These are phyloP conservation scores for Gymnopilus junonius DNA, from an alignment of 768 basidiomycete genomes.

Conservation along the genomic window DNA sequence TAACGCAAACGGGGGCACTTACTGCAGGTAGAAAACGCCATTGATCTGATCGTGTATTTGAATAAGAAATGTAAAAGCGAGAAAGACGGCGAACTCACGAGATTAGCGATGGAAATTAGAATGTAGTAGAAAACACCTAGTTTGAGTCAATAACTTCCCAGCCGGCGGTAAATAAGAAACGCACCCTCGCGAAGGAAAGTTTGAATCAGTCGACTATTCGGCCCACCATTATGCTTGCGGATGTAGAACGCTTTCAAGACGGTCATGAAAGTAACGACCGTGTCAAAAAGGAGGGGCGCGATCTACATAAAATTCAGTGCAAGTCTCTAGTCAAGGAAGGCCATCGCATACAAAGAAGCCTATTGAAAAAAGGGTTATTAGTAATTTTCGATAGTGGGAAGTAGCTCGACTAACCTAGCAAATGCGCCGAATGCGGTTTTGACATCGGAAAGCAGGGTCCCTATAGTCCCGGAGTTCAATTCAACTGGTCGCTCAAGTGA, in stretches of 20 bases:
- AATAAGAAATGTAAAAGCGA: background rate
- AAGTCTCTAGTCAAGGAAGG: background rate
- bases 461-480: slow-evolving; percentile 25
- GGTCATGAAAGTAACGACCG: slow-evolving; percentile 80
- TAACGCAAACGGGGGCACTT: slow-evolving; percentile 25
- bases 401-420: slow-evolving; percentile 66
- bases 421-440: slow-evolving; percentile 81
- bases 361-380: slow-evolving; percentile 23
- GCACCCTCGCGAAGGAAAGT: slow-evolving; percentile 83
- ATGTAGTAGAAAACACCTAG: slow-evolving; percentile 84
- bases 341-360: slow-evolving; percentile 58
- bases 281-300: slow-evolving; percentile 81
- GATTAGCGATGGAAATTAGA: slow-evolving; percentile 84
- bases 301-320: slow-evolving; percentile 49
- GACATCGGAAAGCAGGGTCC: slow-evolving; percentile 85
- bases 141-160: slow-evolving; percentile 1
- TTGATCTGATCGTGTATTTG: slow-evolving; percentile 51
- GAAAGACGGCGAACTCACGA: slow-evolving; percentile 40
- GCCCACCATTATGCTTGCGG: slow-evolving; percentile 73
- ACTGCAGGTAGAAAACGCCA: slow-evolving; percentile 89
- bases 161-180: slow-evolving; percentile 7
- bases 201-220: slow-evolving; percentile 80
- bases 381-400: slow-evolving; percentile 1
- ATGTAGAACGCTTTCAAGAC: slow-evolving; percentile 80
- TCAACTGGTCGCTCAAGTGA: background rate